Evolutionary conservation across 176 grass and related monocot species (phyloP), one percentile per base, ranked within the genome.

Genomic region (Pontederia crassipes): DNA sequence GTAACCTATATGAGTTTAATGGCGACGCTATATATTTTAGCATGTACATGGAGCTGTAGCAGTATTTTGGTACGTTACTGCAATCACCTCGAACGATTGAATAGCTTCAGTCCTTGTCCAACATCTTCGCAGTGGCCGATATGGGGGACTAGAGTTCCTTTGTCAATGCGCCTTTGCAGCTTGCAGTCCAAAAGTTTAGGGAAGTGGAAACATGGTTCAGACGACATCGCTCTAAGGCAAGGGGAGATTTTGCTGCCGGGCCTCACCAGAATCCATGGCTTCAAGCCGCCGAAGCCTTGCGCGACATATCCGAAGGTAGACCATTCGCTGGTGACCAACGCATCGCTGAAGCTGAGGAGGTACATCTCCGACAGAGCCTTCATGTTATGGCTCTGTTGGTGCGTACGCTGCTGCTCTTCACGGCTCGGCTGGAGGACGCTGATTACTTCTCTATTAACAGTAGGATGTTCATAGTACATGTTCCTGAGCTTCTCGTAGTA

Each of bases 181-280:
- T 69, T 75, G 72, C 93, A 98, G 4, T 74, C 64, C 13, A 85
- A 82, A 0, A 72, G 71, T 9, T 87, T 87, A 56, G 93, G 87
- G 48, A 84, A 98, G 54, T 98, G 93, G 68, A 98, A 79, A 80
- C 93, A 98, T 11, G 93, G 93, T 59, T 98, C 93, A 17, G 81
- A 82, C 35, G 87, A 85, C 51, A 68, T 47, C 50, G 87, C 79
- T 29, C 76, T 62, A 49, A 85, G 72, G 58, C 93, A 98, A 1
- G 84, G 79, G 1, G 82, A 67, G 1, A 10, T 46, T 8, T 28
- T 65, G 2, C 12, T 26, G 13, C 50, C 62, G 12, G 46, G 11
- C 47, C 62, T 24, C 7, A 13, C 9, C 4, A 65, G 62, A 49
- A 65, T 51, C 62, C 62, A 65, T 48, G 62, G 62, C 18, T 12